Conservation (phyloP, 2,329 filamentous ascomycete species). For the Cercospora brassicicola region DNA sequence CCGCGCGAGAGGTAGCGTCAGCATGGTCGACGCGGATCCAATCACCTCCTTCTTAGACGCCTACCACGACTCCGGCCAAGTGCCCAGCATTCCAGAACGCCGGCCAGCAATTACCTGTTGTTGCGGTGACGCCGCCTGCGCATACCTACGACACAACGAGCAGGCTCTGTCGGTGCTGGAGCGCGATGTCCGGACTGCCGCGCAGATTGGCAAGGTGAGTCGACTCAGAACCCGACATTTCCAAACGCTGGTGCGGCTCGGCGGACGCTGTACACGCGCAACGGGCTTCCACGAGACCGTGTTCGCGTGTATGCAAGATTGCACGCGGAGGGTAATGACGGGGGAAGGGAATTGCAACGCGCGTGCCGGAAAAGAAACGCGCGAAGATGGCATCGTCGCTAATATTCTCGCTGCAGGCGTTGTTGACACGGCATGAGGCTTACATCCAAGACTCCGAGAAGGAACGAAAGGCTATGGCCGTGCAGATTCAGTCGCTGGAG, state of each 20-base stretch:
- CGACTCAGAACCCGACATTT: slow-evolving; percentile 37
- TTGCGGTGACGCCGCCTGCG: slow-evolving; percentile 78
- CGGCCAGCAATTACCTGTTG: slow-evolving; percentile 61
- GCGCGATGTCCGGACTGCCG: slow-evolving; percentile 82
- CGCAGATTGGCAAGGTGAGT: slow-evolving; percentile 83
- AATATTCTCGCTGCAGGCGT: slow-evolving; percentile 75
- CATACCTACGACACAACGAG: slow-evolving; percentile 78
- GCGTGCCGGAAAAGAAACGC: slow-evolving; percentile 28
- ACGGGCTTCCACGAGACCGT: slow-evolving; percentile 1
- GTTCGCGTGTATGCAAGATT: slow-evolving; percentile 11
- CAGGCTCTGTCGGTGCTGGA: slow-evolving; percentile 77
- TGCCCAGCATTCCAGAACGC: slow-evolving; percentile 25
- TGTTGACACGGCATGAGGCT: slow-evolving; percentile 87
- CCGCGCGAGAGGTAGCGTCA: slow-evolving; percentile 4
- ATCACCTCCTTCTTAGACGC: slow-evolving; percentile 12
- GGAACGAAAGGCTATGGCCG: slow-evolving; percentile 71
- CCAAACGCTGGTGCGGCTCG: slow-evolving; percentile 32
- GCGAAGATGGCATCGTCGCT: slow-evolving; percentile 53
- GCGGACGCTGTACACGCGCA: slow-evolving; percentile 8
- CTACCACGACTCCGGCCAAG: slow-evolving; percentile 10
- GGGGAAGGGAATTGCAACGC: slow-evolving; percentile 9
- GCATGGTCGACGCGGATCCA: slow-evolving; percentile 8
- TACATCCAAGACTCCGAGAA: slow-evolving; percentile 91
- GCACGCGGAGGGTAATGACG: slow-evolving; percentile 5
- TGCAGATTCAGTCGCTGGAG: slow-evolving; percentile 75